phyloP scores from a whole-genome alignment of 352 stramenopile species.

The Stramenopiles sp. region DNA sequence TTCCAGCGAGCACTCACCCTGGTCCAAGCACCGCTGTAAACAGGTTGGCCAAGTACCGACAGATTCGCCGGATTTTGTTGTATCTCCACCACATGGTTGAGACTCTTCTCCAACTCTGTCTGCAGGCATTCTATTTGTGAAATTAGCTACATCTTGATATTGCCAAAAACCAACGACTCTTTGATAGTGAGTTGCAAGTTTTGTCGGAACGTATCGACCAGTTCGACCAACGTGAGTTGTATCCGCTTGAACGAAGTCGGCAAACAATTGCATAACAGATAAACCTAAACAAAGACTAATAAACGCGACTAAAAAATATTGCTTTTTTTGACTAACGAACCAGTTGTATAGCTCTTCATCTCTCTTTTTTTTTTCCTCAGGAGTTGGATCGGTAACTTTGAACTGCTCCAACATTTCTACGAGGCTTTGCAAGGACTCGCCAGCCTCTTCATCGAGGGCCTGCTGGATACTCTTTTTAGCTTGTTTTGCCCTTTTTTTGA shows the following conservation, averaged over 20 bases:
- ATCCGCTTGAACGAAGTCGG: neutral
- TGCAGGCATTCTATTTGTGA: neutral
- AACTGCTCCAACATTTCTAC: no score
- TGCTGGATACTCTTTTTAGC: no score
- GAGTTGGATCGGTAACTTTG: neutral
- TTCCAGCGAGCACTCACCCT: neutral
- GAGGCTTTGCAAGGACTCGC: no score
- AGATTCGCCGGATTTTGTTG: no score
- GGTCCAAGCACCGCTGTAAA: neutral
- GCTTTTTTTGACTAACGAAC: neutral
- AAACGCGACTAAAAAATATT: neutral
- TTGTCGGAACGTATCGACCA: neutral
- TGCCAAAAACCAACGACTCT: neutral
- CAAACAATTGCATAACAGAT: neutral
- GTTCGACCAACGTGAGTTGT: neutral
- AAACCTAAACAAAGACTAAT: neutral
- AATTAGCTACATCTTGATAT: neutral
- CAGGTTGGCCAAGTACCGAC: neutral
- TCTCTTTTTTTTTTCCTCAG: neutral
- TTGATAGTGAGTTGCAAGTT: neutral
- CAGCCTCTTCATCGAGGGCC: no score
- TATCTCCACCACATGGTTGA: neutral
- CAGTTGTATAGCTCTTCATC: neutral
- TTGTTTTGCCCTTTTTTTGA: no score
- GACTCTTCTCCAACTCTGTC: neutral